Conservation (phyloP, 2,329 filamentous ascomycete genomes). For the Akanthomyces uredinophilus region DNA sequence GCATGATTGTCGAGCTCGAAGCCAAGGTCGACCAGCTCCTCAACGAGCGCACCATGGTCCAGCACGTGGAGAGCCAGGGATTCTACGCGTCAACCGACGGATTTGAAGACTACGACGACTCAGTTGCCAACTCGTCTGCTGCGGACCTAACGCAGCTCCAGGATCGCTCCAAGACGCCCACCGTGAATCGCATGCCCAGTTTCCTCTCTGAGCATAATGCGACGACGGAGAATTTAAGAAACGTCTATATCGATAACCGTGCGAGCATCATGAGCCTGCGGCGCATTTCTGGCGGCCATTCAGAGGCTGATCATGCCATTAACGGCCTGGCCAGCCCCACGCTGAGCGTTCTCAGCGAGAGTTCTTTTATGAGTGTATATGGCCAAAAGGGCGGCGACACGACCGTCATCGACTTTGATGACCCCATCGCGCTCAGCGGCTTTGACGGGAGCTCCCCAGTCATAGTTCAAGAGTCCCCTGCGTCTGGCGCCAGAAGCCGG, state of each 20-base stretch:
- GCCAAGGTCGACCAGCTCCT: constrained; percentile 50
- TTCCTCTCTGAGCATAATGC: constrained; percentile 57
- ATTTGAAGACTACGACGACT: constrained; percentile 19
- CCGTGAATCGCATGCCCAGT: constrained; percentile 56
- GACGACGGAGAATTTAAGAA: constrained; percentile 56
- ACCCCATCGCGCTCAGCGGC: constrained; percentile 27
- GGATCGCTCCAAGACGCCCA: constrained; percentile 29
- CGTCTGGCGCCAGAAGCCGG: constrained; percentile 9
- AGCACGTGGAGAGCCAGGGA: constrained; percentile 42
- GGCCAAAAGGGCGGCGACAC: constrained; percentile 37
- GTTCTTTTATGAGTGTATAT: constrained; percentile 62
- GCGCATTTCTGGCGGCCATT: constrained; percentile 38
- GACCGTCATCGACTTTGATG: constrained; percentile 25
- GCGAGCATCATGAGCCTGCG: constrained; percentile 48
- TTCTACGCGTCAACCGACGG: constrained; percentile 29
- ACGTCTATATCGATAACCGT: constrained; percentile 49
- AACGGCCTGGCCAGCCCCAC: constrained; percentile 50
- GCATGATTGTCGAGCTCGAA: constrained; percentile 63
- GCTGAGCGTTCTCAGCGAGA: constrained; percentile 61
- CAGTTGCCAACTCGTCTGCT: constrained; percentile 21
- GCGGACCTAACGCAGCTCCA: constrained; percentile 14
- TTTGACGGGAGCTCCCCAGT: constrained; percentile 17
- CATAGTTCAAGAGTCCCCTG: neutral
- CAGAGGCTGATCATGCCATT: constrained; percentile 30
- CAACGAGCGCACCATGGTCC: constrained; percentile 49